These are phyloP conservation scores for Saxispiralis lemnorum DNA, from an alignment of 495 filamentous ascomycete species.

Conservation along the genomic window DNA sequence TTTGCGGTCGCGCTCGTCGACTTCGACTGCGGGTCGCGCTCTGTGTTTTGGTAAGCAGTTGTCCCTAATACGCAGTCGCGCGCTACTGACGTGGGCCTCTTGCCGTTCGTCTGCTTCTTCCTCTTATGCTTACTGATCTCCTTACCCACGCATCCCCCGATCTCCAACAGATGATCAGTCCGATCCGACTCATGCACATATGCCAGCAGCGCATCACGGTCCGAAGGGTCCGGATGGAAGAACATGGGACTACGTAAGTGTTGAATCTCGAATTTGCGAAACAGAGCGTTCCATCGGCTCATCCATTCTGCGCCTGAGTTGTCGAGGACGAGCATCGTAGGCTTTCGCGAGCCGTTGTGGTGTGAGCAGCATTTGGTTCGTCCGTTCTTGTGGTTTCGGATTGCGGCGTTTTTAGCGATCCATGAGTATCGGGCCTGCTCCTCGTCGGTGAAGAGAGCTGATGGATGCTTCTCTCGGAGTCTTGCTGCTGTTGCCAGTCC, in stretches of 20 bases:
- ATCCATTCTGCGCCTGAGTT: conserved; percentile 36
- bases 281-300: conserved; percentile 38
- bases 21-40: conserved; percentile 22
- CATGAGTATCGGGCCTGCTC: conserved; percentile 49
- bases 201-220: conserved; percentile 44
- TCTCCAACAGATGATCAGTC: conserved; percentile 36
- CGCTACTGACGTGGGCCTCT: background rate
- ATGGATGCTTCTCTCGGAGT: conserved; percentile 41
- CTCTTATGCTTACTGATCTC: conserved; percentile 46
- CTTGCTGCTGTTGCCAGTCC: conserved; percentile 43
- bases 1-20: conserved; percentile 47
- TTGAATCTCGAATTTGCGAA: conserved; percentile 37
- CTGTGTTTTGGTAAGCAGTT: conserved; percentile 16
- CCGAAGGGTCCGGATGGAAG: conserved; percentile 46
- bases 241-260: conserved; percentile 51
- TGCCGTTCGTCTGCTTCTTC: conserved; percentile 33
- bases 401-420: conserved; percentile 33
- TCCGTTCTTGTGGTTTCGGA: conserved; percentile 21
- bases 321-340: conserved; percentile 32
- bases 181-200: conserved; percentile 36
- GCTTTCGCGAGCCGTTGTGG: conserved; percentile 5
- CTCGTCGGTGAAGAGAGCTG: conserved; percentile 47
- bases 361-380: conserved; percentile 8
- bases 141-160: conserved; percentile 43
- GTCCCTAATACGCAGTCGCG: background rate